phyloP scores from a whole-genome alignment of 2,329 filamentous ascomycete species.

The Aspergillus neotritici region DNA sequence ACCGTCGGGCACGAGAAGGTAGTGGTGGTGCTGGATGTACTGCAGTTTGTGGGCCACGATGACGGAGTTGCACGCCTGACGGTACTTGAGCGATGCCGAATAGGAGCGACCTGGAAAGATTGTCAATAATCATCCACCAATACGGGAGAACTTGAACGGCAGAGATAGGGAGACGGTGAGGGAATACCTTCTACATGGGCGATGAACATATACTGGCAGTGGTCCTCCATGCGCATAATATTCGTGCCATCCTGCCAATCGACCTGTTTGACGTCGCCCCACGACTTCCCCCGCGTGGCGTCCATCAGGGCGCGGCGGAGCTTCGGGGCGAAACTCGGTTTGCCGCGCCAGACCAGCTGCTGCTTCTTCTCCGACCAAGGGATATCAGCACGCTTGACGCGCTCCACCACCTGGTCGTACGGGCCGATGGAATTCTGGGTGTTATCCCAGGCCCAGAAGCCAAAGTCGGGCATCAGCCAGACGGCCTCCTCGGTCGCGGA shows the following conservation, averaged over 20 bases:
- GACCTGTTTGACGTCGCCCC: conserved; percentile 44
- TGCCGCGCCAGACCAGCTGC: conserved; percentile 48
- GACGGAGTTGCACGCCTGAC: conserved; percentile 45
- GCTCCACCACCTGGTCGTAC: conserved; percentile 33
- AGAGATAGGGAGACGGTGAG: no score
- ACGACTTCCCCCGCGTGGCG: conserved; percentile 36
- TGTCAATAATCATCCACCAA: neutral
- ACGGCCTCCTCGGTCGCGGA: conserved; percentile 36
- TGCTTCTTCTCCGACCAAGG: conserved; percentile 35
- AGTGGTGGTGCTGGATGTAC: conserved; percentile 45
- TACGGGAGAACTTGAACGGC: neutral
- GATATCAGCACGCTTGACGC: conserved; percentile 22
- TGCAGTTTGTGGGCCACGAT: conserved; percentile 43
- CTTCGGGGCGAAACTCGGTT: conserved; percentile 38
- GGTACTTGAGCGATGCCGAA: conserved; percentile 46
- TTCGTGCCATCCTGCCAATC: conserved; percentile 38
- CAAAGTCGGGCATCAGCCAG: conserved; percentile 51
- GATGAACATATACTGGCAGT: conserved; percentile 50
- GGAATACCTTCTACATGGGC: conserved; percentile 47
- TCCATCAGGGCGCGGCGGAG: conserved; percentile 38
- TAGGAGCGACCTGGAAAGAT: conserved; percentile 33
- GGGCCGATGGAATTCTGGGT: conserved; percentile 30
- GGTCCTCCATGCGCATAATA: conserved; percentile 46
- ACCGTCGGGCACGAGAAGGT: conserved; percentile 37
- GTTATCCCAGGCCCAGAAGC: conserved; percentile 47